Evolutionary conservation across 192 early-diverging fungal species (phyloP).

Genomic region (Podila verticillata): DNA sequence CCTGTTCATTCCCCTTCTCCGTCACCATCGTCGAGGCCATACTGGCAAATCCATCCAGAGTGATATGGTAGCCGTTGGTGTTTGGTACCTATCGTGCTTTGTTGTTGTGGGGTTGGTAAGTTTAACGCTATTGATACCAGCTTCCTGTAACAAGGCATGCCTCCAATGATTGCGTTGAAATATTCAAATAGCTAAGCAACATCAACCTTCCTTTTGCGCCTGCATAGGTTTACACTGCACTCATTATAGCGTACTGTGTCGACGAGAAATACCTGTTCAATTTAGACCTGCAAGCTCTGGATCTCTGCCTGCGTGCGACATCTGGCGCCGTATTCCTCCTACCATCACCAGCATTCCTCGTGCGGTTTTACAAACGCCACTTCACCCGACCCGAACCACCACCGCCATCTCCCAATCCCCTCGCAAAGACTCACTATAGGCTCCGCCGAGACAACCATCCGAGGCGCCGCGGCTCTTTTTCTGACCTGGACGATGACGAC

Average conservation of each 20-base stretch:
- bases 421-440: not conserved
- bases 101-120: slow-evolving; percentile 20
- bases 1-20: slow-evolving; percentile 34
- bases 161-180: too few relatives aligned
- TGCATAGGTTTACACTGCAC: slow-evolving; percentile 6
- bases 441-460: not conserved
- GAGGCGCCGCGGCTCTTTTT: not conserved
- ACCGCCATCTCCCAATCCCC: not conserved
- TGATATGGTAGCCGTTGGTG: slow-evolving; percentile 40
- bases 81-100: slow-evolving; percentile 36
- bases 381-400: slow-evolving; percentile 2
- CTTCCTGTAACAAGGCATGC: too few relatives aligned
- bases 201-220: not conserved
- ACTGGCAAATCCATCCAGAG: slow-evolving; percentile 23
- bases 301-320: slow-evolving; percentile 35
- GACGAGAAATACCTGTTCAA: slow-evolving; percentile 3
- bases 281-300: slow-evolving; percentile 23
- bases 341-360: slow-evolving; percentile 22
- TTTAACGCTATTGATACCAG: not conserved
- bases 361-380: slow-evolving; percentile 26
- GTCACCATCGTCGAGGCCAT: slow-evolving; percentile 22
- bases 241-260: slow-evolving; percentile 10
- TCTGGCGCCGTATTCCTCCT: slow-evolving; percentile 31
- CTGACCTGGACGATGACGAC: not conserved
- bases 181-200: too few relatives aligned